These are phyloP conservation scores for Backusella parvicylindrica DNA, from an alignment of 192 early-diverging fungal genomes.

Conservation along the genomic window DNA sequence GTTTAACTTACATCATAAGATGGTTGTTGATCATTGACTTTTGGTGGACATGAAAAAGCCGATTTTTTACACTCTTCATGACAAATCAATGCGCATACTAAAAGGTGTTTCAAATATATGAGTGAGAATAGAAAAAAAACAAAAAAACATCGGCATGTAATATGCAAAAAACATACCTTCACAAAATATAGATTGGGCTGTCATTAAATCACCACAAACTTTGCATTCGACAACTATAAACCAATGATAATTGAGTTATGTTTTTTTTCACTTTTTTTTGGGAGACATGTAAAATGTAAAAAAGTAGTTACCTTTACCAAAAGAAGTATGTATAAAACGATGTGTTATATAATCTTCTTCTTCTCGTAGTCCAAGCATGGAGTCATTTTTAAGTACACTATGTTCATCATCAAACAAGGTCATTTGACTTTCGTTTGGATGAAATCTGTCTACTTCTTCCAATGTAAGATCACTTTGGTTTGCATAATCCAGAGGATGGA, in stretches of 20 bases:
- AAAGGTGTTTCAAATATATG: not conserved
- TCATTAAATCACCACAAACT: constrained; percentile 43
- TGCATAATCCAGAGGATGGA: constrained; percentile 6
- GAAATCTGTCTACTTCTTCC: not conserved
- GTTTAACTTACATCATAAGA: constrained; percentile 31
- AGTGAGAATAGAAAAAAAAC: too few species aligned
- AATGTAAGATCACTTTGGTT: constrained; percentile 1
- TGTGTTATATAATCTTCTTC: constrained; percentile 35
- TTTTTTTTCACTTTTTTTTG: not conserved
- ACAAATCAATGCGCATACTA: constrained; percentile 35
- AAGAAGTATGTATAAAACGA: constrained; percentile 54
- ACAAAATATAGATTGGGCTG: constrained; percentile 49
- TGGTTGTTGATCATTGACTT: constrained; percentile 34
- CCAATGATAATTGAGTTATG: not conserved
- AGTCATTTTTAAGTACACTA: constrained; percentile 24
- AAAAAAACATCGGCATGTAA: not conserved
- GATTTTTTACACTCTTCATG: constrained; percentile 35
- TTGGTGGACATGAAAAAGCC: constrained; percentile 31
- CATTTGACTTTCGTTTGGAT: not conserved
- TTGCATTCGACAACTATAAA: constrained; percentile 51
- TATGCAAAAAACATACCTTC: constrained; percentile 35
- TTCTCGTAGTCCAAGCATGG: not conserved
- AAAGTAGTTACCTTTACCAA: constrained; percentile 46
- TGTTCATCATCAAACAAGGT: constrained; percentile 14
- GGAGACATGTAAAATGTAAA: not conserved